Percentiles rank a stretch among this genome's conserved stretches.
Conservation (phyloP, 768 basidiomycete species). For the Hygrocybe punicea region DNA sequence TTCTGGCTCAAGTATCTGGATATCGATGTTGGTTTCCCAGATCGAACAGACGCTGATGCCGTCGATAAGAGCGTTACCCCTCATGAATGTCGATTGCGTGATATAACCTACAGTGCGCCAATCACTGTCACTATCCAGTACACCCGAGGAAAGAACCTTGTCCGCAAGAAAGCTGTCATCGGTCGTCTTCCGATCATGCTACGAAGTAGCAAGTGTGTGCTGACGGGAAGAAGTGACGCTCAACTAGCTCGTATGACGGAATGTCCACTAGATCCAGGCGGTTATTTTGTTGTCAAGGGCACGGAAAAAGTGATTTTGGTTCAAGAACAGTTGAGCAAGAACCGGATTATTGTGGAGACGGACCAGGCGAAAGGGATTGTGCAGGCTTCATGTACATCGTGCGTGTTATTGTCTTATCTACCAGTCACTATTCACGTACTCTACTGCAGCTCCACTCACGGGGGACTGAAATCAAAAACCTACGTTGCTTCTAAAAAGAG, state of each 20-base stretch:
- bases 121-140: conserved; percentile 95
- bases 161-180: conserved; percentile 82
- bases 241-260: conserved; percentile 94
- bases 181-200: conserved; percentile 96
- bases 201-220: conserved; percentile 88
- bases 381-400: conserved; percentile 96
- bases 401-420: conserved; percentile 31
- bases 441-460: conserved; percentile 64
- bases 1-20: conserved; percentile 97
- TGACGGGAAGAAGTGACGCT: conserved; percentile 71
- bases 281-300: conserved; percentile 98
- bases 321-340: conserved; percentile 98
- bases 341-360: conserved; percentile 96
- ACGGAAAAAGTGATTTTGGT: conserved; percentile 99
- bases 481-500: conserved; percentile 95
- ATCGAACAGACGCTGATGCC: conserved; percentile 78
- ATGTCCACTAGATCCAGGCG: conserved; percentile 98
- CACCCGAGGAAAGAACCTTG: conserved; percentile 85
- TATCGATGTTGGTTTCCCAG: conserved; percentile 89
- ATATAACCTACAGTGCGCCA: conserved; percentile 90
- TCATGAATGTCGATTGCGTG: conserved; percentile 94
- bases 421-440: conserved; percentile 7
- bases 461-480: conserved; percentile 91
- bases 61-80: conserved; percentile 86
- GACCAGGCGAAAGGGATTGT: conserved; percentile 87